Evolutionary conservation across 2,329 filamentous ascomycete species (phyloP).

Genomic region (Ophiostoma sp.): DNA sequence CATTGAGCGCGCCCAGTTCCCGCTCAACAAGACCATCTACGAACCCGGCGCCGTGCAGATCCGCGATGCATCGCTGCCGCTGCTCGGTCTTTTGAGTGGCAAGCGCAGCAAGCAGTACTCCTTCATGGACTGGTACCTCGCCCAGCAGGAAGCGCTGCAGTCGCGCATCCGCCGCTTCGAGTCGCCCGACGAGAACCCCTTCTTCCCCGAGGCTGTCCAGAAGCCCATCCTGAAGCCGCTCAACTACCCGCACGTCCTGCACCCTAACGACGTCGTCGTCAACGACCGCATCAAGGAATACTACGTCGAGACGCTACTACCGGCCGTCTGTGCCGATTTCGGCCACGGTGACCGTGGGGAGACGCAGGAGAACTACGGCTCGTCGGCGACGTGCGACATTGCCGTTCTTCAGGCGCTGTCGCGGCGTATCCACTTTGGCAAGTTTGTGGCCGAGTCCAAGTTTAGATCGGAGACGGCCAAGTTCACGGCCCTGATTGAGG

Average conservation of each 20-base stretch:
- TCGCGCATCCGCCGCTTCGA: constrained; percentile 93
- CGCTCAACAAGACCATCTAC: constrained; percentile 88
- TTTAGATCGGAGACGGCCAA: constrained; percentile 79
- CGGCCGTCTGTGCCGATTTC: constrained; percentile 76
- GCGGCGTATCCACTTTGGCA: constrained; percentile 92
- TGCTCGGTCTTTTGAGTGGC: constrained; percentile 12
- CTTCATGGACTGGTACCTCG: constrained; percentile 92
- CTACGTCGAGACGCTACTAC: constrained; percentile 82
- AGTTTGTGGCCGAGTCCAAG: constrained; percentile 96
- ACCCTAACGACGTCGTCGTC: constrained; percentile 86
- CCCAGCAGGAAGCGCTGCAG: constrained; percentile 86
- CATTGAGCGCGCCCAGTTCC: constrained; percentile 97
- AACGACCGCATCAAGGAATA: constrained; percentile 83
- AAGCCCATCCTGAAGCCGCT: constrained; percentile 83
- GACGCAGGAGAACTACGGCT: constrained; percentile 92
- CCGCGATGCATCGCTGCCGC: constrained; percentile 50
- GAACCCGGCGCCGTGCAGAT: constrained; percentile 74
- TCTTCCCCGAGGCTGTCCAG: constrained; percentile 82
- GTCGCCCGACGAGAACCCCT: constrained; percentile 94
- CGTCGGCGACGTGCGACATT: constrained; percentile 87
- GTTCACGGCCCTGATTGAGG: constrained; percentile 81
- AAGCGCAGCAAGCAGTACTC: constrained; percentile 55
- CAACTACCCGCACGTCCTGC: constrained; percentile 82
- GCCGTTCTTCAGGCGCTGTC: constrained; percentile 85
- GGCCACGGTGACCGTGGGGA: constrained; percentile 79